A percentile compares a stretch with the other conserved stretches of the same genome.
phyloP scores from a whole-genome alignment of 805 yeast genomes.

The Candida vaughaniae region DNA sequence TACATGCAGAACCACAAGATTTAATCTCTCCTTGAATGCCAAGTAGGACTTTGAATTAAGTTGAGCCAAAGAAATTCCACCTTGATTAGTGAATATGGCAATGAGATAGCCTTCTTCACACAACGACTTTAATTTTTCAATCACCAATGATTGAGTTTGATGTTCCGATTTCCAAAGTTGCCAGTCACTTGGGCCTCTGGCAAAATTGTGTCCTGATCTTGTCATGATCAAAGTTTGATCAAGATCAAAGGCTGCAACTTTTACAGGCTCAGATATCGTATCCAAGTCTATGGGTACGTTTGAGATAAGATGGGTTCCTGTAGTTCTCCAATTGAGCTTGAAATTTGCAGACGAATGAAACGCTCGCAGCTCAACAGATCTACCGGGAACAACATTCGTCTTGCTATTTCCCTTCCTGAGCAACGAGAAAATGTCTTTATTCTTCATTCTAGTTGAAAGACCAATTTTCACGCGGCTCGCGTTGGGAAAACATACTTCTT shows the following conservation, averaged over 20 bases:
- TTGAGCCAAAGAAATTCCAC: conserved; percentile 50
- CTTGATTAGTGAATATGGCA: conserved; percentile 86
- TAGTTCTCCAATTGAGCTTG: conserved; percentile 18
- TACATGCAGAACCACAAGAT: conserved; percentile 29
- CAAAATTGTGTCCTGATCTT: conserved; percentile 58
- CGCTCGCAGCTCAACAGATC: background rate
- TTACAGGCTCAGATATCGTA: conserved; percentile 14
- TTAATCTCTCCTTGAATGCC: conserved; percentile 44
- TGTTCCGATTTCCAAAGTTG: conserved; percentile 33
- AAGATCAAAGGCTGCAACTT: conserved; percentile 76
- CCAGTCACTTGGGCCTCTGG: conserved; percentile 73
- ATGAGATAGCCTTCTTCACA: conserved; percentile 34
- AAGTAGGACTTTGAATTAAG: conserved; percentile 28
- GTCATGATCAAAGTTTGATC: conserved; percentile 78
- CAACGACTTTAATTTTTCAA: conserved; percentile 21
- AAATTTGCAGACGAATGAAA: conserved; percentile 3
- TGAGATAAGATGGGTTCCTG: conserved; percentile 46
- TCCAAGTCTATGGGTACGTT: conserved; percentile 8
- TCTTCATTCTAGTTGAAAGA: background rate
- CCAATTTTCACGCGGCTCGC: background rate
- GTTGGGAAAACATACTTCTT: background rate
- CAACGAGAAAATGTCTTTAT: conserved; percentile 1
- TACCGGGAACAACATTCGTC: background rate
- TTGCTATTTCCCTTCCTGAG: background rate
- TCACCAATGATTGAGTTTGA: conserved; percentile 16